A percentile compares a stretch with the other conserved stretches of the same genome.
phyloP scores from a whole-genome alignment of 2,329 filamentous ascomycete species.

The Dothideomycetidae sp. region DNA sequence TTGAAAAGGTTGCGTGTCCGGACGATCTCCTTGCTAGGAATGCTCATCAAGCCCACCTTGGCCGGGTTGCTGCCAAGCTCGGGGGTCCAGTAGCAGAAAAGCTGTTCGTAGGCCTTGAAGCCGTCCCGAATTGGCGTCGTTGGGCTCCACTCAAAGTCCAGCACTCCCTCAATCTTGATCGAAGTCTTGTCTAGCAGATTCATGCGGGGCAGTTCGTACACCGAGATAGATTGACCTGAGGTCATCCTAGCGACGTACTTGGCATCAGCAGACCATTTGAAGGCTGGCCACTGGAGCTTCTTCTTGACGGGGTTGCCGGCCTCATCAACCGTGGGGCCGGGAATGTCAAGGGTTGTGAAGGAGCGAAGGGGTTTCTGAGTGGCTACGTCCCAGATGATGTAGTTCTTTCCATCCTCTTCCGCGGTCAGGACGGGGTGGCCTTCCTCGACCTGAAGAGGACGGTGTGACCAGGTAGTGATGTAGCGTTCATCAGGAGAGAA shows the following conservation, averaged over 20 bases:
- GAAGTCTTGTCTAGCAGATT: constrained; percentile 77
- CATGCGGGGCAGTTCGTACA: constrained; percentile 84
- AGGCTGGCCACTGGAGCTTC: constrained; percentile 95
- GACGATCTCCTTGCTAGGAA: constrained; percentile 87
- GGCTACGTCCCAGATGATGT: constrained; percentile 94
- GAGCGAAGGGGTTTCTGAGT: constrained; percentile 82
- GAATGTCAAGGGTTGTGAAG: constrained; percentile 77
- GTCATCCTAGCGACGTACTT: constrained; percentile 91
- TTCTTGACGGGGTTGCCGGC: constrained; percentile 60
- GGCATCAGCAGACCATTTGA: constrained; percentile 98
- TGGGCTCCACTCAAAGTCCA: constrained; percentile 97
- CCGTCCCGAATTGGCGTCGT: constrained; percentile 67
- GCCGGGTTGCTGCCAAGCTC: constrained; percentile 96
- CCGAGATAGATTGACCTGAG: constrained; percentile 74
- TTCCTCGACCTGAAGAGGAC: constrained; percentile 83
- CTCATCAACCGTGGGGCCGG: constrained; percentile 44
- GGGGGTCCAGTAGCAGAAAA: constrained; percentile 97
- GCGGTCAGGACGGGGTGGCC: constrained; percentile 59
- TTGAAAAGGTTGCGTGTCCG: constrained; percentile 95
- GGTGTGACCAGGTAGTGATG: constrained; percentile 90
- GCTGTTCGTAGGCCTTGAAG: constrained; percentile 83
- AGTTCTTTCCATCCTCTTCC: constrained; percentile 98
- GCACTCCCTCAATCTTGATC: constrained; percentile 90
- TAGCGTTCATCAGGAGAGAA: constrained; percentile 92
- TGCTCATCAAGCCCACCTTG: constrained; percentile 90